Percentiles rank a stretch among this genome's conserved stretches.
phyloP scores from a whole-genome alignment of 805 yeast genomes.

The Yamadazyma olivae region DNA sequence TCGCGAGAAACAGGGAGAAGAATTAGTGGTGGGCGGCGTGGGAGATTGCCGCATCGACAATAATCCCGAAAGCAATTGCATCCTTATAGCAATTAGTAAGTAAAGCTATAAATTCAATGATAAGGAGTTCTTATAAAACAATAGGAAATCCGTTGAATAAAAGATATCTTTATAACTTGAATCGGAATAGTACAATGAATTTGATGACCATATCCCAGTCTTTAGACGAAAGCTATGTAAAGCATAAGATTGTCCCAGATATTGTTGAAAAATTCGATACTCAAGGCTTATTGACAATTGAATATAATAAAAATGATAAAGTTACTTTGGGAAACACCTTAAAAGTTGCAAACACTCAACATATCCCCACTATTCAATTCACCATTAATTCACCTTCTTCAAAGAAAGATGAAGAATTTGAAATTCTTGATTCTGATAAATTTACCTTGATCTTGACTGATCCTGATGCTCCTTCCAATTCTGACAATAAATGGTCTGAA shows the following conservation, averaged over 20 bases:
- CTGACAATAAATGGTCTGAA: conserved; percentile 86
- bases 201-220: conserved; percentile 54
- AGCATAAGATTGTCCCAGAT: conserved; percentile 51
- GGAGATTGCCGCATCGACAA: too few species aligned
- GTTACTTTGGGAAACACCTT: conserved; percentile 81
- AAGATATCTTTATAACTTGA: too few species aligned
- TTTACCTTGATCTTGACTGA: conserved; percentile 83
- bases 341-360: conserved; percentile 61
- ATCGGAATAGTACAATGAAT: conserved; percentile 36
- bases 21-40: too few species aligned
- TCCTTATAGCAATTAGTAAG: too few species aligned
- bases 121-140: too few species aligned
- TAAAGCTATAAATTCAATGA: too few species aligned
- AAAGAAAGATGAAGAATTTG: conserved; percentile 36
- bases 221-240: conserved; percentile 47
- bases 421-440: conserved; percentile 43
- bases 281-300: conserved; percentile 59
- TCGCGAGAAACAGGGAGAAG: too few species aligned
- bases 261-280: conserved; percentile 48
- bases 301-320: conserved; percentile 51
- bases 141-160: too few species aligned
- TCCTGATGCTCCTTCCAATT: conserved; percentile 89
- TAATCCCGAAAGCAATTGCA: too few species aligned
- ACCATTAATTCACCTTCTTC: conserved; percentile 48
- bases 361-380: conserved; percentile 63